phyloP scores from a whole-genome alignment of 176 grass and related monocot species.

The Tuctoria greenei region DNA sequence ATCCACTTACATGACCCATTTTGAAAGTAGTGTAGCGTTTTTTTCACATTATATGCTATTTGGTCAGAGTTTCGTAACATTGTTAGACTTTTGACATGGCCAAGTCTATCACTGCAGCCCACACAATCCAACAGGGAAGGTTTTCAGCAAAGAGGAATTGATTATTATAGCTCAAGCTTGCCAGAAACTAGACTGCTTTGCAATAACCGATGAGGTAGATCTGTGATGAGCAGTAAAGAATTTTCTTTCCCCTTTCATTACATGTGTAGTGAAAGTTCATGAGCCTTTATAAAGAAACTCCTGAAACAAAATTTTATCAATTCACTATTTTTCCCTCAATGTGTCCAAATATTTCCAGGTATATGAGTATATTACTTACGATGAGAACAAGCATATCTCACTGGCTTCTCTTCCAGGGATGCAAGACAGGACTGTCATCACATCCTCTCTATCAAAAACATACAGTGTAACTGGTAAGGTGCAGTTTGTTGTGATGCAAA shows the following conservation, averaged over 20 bases:
- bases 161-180: slow-evolving; percentile 59
- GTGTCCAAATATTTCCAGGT: slow-evolving; percentile 51
- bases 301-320: not conserved
- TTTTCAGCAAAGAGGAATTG: slow-evolving; percentile 72
- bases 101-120: slow-evolving; percentile 59
- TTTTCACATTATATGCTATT: not conserved
- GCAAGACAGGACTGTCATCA: slow-evolving; percentile 59
- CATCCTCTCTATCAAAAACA: slow-evolving; percentile 50
- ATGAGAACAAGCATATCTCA: slow-evolving; percentile 54
- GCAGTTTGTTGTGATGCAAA: not conserved
- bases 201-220: slow-evolving; percentile 80
- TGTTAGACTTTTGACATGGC: slow-evolving; percentile 10
- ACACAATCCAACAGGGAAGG: slow-evolving; percentile 93
- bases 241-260: not conserved
- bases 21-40: not conserved
- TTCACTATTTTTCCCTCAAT: not conserved
- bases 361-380: slow-evolving; percentile 66
- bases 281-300: slow-evolving; percentile 3
- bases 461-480: slow-evolving; percentile 82
- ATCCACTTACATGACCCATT: not conserved
- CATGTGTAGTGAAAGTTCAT: slow-evolving; percentile 1
- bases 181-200: slow-evolving; percentile 71
- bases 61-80: not conserved
- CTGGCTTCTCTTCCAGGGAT: slow-evolving; percentile 60
- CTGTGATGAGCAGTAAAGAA: not conserved